phyloP scores from a whole-genome alignment of 2,329 filamentous ascomycete species.

The Alternaria tenuissima region DNA sequence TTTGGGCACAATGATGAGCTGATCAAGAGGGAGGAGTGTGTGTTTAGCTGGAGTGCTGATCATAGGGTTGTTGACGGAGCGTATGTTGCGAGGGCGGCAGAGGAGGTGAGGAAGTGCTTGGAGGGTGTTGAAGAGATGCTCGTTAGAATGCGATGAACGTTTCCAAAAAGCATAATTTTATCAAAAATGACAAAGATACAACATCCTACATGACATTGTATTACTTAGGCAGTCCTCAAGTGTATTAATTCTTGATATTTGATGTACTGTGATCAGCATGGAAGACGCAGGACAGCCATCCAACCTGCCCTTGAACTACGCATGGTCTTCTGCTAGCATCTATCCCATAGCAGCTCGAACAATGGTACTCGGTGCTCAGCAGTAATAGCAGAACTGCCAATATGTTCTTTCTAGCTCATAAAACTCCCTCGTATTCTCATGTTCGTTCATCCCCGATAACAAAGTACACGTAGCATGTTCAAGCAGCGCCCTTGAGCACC shows the following conservation, averaged over 20 bases:
- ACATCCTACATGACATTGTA: not conserved
- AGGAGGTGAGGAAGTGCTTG: slow-evolving; percentile 77
- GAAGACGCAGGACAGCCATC: not conserved
- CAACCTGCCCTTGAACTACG: not conserved
- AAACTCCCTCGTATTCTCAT: not conserved
- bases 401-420: not conserved
- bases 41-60: slow-evolving; percentile 97
- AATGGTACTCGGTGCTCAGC: not conserved
- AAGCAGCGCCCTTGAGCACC: slow-evolving; percentile 68
- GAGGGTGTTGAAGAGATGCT: slow-evolving; percentile 90
- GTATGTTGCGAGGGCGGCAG: slow-evolving; percentile 90
- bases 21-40: slow-evolving; percentile 79
- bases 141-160: slow-evolving; percentile 61
- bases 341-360: not conserved
- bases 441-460: not conserved
- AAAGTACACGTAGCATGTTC: slow-evolving; percentile 10
- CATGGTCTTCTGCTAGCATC: not conserved
- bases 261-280: not conserved
- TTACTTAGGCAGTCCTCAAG: not conserved
- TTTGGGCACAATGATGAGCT: slow-evolving; percentile 69
- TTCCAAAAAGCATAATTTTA: not conserved
- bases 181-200: not conserved
- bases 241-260: not conserved
- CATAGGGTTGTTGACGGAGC: slow-evolving; percentile 94
- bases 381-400: not conserved